Base-by-base conservation (phyloP, 345 rosid genomes). In the Moricandia moricandioides region DNA sequence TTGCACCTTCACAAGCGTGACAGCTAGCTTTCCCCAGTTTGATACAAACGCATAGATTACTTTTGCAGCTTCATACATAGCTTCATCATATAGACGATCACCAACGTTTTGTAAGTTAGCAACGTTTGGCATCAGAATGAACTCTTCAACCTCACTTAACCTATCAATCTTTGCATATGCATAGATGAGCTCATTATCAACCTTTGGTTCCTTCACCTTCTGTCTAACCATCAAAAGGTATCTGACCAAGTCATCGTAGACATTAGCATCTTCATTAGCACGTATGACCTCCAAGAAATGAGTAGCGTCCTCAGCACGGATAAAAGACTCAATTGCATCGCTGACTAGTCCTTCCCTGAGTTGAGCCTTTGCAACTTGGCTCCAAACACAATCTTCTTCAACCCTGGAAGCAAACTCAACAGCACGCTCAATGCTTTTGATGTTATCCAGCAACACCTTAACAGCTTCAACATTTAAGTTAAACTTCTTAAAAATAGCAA, bases 171-270 rank as follows among this genome's bases (percentile, higher is more conserved):
- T 95, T n/a, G 99, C 98, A 85, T 95, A 95, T 26, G 98, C 94
- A 84, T 91, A 91, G 79, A 95, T 87, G 40, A 95, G 97, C 82
- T 96, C 98, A 57, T 97, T 80, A 49, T 92, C 97, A 78, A 92
- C 98, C 85, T 89, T 96, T 29, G 96, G 96, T 83, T 91, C 98
- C 78, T 92, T 92, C 35, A 88, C 85, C 88, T 92, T 91, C 82
- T 92, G 92, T 79, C 97, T 96, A 81, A 96, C 99, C 98, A 96
- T 96, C 71, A 92, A 67, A 71, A 96, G 97, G 88, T 92, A 96
- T 62, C 81, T 85, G 79, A 92, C 98, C 90, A 96, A 80, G 83
- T 96, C 98, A 84, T 86, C 91, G 80, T 92, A 96, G 34, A 88
- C 94, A 86, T 92, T 78, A 26, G 82, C 85, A 78, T 85, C 97